Conservation (phyloP, 2,329 filamentous ascomycete species). For the Phialophora chinensis region DNA sequence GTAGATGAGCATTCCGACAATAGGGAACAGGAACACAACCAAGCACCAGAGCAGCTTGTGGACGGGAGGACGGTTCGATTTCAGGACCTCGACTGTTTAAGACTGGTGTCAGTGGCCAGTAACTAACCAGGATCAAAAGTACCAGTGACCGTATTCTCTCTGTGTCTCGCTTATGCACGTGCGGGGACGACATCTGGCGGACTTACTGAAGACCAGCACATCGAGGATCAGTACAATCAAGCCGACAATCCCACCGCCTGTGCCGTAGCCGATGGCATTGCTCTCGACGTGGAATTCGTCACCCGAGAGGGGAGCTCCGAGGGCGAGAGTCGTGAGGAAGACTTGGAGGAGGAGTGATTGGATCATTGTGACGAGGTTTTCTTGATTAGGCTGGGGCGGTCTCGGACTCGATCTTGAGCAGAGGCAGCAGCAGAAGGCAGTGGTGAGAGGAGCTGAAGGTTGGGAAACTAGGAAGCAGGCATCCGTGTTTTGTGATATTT, state of each 20-base stretch:
- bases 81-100: conserved; percentile 31
- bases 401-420: neutral
- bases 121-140: neutral
- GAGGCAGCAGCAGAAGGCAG: neutral
- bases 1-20: conserved; percentile 35
- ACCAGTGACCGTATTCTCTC: neutral
- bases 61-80: conserved; percentile 28
- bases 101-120: neutral
- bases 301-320: conserved; percentile 22
- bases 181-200: neutral
- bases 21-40: conserved; percentile 34
- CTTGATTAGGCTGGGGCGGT: neutral
- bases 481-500: neutral
- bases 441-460: neutral
- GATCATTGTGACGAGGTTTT: conserved; percentile 12
- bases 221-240: conserved; percentile 34
- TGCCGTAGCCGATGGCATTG: conserved; percentile 28
- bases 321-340: conserved; percentile 18
- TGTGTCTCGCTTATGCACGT: neutral
- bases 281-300: conserved; percentile 7
- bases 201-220: conserved; percentile 33
- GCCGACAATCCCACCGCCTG: conserved; percentile 33
- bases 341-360: conserved; percentile 20
- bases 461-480: neutral
- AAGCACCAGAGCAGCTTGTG: conserved; percentile 33